Percentiles rank a stretch among this genome's conserved stretches.
Conservation (phyloP, 805 yeast genomes). For the Candida tallmaniae region DNA sequence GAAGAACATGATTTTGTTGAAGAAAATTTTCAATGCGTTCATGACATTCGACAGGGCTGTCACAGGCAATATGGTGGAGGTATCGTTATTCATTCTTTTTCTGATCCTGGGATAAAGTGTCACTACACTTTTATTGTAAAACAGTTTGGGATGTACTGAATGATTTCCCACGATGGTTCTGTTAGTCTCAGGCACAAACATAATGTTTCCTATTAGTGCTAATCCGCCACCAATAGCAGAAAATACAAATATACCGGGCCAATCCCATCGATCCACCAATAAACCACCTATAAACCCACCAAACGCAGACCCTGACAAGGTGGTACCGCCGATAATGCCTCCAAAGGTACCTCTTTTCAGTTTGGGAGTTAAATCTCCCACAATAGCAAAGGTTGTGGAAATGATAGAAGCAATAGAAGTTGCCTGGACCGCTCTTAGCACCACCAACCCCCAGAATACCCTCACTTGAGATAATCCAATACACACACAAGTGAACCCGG, state of each 20-base stretch:
- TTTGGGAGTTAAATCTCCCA: conserved; percentile 64
- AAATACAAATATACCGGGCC: conserved; percentile 77
- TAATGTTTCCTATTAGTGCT: conserved; percentile 23
- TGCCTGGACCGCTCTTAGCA: conserved; percentile 66
- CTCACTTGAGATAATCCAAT: conserved; percentile 57
- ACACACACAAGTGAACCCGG: conserved; percentile 52
- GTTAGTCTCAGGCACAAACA: conserved; percentile 65
- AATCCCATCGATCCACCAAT: conserved; percentile 27
- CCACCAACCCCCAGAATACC: conserved; percentile 52
- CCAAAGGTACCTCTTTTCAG: conserved; percentile 63
- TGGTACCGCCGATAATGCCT: conserved; percentile 58
- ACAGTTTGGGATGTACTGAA: conserved; percentile 44
- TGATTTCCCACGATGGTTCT: conserved; percentile 71
- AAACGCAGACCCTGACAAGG: conserved; percentile 66
- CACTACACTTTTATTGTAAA: conserved; percentile 41
- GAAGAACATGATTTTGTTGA: conserved; percentile 39
- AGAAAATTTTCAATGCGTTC: conserved; percentile 36
- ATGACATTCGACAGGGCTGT: conserved; percentile 15
- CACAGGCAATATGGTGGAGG: conserved; percentile 19
- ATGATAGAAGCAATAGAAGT: conserved; percentile 68
- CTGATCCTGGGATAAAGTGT: conserved; percentile 20
- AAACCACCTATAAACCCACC: conserved; percentile 66
- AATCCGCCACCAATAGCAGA: conserved; percentile 56
- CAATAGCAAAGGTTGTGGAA: conserved; percentile 60
- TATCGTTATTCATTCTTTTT: conserved; percentile 22